Evolutionary conservation across 495 filamentous ascomycete genomes (phyloP), one percentile per base, ranked within the genome.

Genomic region (Penicillium roqueforti): DNA sequence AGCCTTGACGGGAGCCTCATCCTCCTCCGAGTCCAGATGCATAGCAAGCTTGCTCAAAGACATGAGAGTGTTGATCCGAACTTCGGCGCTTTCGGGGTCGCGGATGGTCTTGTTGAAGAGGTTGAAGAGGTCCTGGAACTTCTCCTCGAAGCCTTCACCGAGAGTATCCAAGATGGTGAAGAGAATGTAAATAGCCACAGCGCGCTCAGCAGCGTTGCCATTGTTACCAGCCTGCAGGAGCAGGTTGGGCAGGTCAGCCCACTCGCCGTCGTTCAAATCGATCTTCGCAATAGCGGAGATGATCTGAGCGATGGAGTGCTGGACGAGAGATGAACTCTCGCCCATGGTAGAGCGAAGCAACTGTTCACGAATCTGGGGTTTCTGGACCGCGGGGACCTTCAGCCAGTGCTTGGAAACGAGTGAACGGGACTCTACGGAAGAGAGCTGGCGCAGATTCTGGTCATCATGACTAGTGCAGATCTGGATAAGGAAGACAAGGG

Each of bases 1-100:
- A 23, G 81, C 70, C 54, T 80, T 77, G 49, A 96, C 78, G 3
- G 86, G 80, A 59, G 87, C 74, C 47, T 78, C 76, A 55, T 95
- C 85, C 62, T 95, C 87, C 39, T 96, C 92, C 0, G 87, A 82
- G 58, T 96, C 88, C 37, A 98, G 77, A 58, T 93, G 76, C 77
- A 95, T 87, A 19, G 91, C 87, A 55, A 96, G 77, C 71, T 89
- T 85, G 67, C 92, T 89, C 53, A 97, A 80, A n/a, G 89, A 90
- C 61, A 96, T 81, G 72, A 97, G 86, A 23, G 92, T 95, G 74
- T 97, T 98, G 72, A 95, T 83, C 52, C 92, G 86, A 46, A 98
- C 95, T 66, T 93, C 86, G 51, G 85, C 79, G 69, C 89, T 96
- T 73, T 96, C 87, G 18, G 87, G 87, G 68, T 98, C 95, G 56